Conservation (phyloP, 257 asterid genomes). For the Mitragyna speciosa region DNA sequence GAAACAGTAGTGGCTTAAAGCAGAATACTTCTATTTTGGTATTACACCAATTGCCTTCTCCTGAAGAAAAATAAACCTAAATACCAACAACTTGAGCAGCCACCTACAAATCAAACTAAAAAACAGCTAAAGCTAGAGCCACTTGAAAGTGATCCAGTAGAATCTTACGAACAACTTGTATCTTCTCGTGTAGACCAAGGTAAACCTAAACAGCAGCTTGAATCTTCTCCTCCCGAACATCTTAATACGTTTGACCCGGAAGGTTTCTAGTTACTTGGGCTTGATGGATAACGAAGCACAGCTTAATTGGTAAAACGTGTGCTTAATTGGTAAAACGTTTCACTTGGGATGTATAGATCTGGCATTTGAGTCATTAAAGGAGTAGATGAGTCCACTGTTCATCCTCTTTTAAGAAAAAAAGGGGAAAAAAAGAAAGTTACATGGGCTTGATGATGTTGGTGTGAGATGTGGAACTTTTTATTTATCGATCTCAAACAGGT, state of each 20-base stretch:
- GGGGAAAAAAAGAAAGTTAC: no score
- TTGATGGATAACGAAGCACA: no score
- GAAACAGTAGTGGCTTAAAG: conserved; percentile 81
- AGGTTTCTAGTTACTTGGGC: conserved; percentile 70
- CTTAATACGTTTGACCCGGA: conserved; percentile 79
- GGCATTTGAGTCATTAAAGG: no score
- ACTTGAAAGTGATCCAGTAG: conserved; percentile 46
- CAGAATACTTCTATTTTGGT: conserved; percentile 82
- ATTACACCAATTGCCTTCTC: conserved; percentile 81
- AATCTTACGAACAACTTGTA: conserved; percentile 41
- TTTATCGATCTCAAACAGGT: conserved; percentile 82
- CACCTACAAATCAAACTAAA: conserved; percentile 39
- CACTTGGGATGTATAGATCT: no score
- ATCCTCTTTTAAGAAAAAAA: no score
- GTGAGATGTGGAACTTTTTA: conserved; percentile 54
- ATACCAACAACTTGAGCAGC: conserved; percentile 74
- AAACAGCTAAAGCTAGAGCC: conserved; percentile 44
- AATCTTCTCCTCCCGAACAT: conserved; percentile 67
- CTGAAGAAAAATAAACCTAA: conserved; percentile 90
- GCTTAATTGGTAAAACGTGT: no score
- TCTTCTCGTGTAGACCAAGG: conserved; percentile 66
- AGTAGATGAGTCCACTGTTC: no score
- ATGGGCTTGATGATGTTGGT: conserved; percentile 53
- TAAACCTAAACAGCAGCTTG: conserved; percentile 67
- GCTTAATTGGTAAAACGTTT: no score